Evolutionary conservation across 805 yeast genomes (phyloP), one percentile per base, ranked within the genome.

Genomic region (Barnettozyma botsteinii): DNA sequence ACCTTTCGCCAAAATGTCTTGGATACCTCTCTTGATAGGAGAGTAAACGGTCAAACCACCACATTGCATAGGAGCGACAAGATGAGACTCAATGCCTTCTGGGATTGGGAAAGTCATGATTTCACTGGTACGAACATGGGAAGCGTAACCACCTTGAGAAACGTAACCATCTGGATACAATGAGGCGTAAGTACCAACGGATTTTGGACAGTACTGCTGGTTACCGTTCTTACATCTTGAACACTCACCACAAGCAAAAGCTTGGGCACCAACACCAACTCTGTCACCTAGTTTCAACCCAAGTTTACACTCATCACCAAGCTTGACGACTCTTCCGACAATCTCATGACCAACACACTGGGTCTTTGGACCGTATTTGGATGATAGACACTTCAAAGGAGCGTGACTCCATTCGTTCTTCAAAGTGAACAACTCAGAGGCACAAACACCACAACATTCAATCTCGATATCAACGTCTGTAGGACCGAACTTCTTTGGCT

Each of bases 181-280:
- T 17, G 62, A 44, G 46, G 69, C 65, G 61, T 81, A 83, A 18
- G 91, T 82, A 37, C 65, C 60, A 34, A 70, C 69, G 13, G 49
- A 35, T 12, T 67, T 55, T 11, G 57, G 35, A 64, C 94, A 84
- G 66, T 74, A 75, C 47, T 64, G 69, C 50, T 80, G 82, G 55
- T 78, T 70, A 50, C 66, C 69, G 28, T 54, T 46, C 18, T 66
- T 57, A 69, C 88, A 85, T 53, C 77, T 67, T 35, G 66, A 53
- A 64, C 94, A 85, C 13, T 72, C 63, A 40, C 69, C 60, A 65
- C 94, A 85, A 28, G 83, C 66, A 42, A 63, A 65, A 20, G 71
- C 66, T 54, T 75, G 79, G 20, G 93, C 91, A 51, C 95, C 95
- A 36, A 83, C 72, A 40, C 91, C 95, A 21, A 83, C 93, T 48